Percentiles rank a stretch among this genome's conserved stretches.
Evolutionary conservation across 139 green algal species (phyloP).

Genomic region (Penium margaritaceum): DNA sequence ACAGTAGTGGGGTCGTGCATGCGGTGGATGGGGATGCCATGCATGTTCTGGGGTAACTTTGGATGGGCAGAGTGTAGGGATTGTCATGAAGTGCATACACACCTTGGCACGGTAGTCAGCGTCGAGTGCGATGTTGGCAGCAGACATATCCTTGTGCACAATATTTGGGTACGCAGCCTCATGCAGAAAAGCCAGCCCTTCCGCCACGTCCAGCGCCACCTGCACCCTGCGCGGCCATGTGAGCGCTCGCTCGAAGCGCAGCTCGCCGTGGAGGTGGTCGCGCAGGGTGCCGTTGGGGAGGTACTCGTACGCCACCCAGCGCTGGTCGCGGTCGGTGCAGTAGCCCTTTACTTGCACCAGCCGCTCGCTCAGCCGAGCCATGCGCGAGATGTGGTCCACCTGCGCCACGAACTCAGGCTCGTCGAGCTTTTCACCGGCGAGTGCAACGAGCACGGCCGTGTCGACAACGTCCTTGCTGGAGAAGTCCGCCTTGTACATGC

Average conservation of each 20-base stretch:
- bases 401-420: constrained; percentile 15
- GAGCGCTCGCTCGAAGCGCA: constrained; percentile 34
- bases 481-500: constrained; percentile 30
- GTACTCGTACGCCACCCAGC: constrained; percentile 13
- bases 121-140: constrained; percentile 64
- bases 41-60: not conserved
- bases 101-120: constrained; percentile 16
- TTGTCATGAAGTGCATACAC: not conserved
- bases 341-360: constrained; percentile 1
- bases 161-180: constrained; percentile 57
- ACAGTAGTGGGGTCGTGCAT: not conserved
- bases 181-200: constrained; percentile 65
- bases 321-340: not conserved
- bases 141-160: constrained; percentile 75
- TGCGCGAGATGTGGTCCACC: constrained; percentile 14
- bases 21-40: not conserved
- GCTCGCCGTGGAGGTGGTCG: constrained; percentile 29
- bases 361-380: not conserved
- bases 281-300: constrained; percentile 21
- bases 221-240: constrained; percentile 24
- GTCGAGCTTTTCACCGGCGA: constrained; percentile 21
- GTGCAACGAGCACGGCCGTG: not conserved
- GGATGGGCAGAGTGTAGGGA: not conserved
- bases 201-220: constrained; percentile 32
- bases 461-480: not conserved